Conservation (phyloP, 2,329 filamentous ascomycete species). For the Diaporthe helianthi region DNA sequence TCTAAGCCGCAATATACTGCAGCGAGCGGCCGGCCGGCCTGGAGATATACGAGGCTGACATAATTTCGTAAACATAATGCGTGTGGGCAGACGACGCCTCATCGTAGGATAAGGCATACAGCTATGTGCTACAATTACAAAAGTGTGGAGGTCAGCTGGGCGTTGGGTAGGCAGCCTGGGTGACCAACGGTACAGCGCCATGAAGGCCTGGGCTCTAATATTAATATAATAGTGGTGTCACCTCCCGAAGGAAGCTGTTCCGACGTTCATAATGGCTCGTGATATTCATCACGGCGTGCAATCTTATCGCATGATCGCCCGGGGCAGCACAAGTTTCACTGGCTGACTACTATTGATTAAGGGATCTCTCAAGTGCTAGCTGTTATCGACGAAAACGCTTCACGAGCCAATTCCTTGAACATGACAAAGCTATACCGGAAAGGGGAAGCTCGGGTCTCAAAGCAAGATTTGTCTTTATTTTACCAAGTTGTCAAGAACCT, state of each 20-base stretch:
- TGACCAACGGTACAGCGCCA: neutral
- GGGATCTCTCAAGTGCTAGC: too few species aligned
- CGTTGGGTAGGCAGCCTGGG: too few species aligned
- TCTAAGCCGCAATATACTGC: neutral
- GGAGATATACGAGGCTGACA: neutral
- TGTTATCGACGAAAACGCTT: too few species aligned
- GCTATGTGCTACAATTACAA: neutral
- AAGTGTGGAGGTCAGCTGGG: neutral
- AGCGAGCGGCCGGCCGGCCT: neutral
- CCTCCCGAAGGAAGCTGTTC: too few species aligned
- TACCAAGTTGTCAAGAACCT: too few species aligned
- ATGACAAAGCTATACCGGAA: too few species aligned
- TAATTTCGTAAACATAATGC: slow-evolving; percentile 1
- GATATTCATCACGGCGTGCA: neutral
- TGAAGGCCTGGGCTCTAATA: neutral
- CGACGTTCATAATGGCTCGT: neutral
- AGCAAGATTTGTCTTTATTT: too few species aligned
- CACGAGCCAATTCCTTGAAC: too few species aligned
- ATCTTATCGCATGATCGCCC: neutral
- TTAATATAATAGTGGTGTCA: neutral
- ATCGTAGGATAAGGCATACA: neutral
- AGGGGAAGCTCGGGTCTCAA: too few species aligned
- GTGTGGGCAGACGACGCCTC: neutral
- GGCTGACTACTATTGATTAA: neutral
- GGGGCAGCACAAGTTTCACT: neutral